Evolutionary conservation across 495 filamentous ascomycete genomes (phyloP), one percentile per base, ranked within the genome.

Genomic region (Penicillium roqueforti): DNA sequence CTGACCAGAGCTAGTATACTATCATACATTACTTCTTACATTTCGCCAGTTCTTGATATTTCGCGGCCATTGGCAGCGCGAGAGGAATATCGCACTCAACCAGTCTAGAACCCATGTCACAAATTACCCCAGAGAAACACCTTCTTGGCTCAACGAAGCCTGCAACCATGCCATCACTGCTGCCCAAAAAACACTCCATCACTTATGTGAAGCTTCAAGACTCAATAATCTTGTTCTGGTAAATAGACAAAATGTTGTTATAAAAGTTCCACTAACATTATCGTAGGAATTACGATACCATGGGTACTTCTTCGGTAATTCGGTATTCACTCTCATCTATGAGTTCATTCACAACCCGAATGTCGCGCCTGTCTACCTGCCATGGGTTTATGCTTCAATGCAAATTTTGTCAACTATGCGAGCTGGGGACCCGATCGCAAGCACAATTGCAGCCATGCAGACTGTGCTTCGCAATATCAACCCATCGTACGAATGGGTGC

Each of bases 21-120:
- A 76, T 34, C 69, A 69, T 37, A 70, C 63, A 1, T 54, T 74
- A 6, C 67, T 76, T 10, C 58, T 77, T 2, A 77, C 75, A 1
- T 76, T 72, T 47, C 68, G 75, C 0, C 75, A 73, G 7, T 77
- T 77, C 51, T 44, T 77, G 19, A 75, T 77, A 8, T 75, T 76
- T 43, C 67, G 74, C 1, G 74, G 71, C 3, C 67, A 72, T 37
- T 71, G 68, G 69, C 69, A 62, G 14, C 62, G 68, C 6, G 66
- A 69, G 31, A 63, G 58, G 49, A 63, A 67, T 45, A 9, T 56
- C 14, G 40, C 60, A 19, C 51, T 56, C 1, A 51, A 55, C 14
- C 55, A 58, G 2, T 20, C 47, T 1, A 52, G 23, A 18, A 48
- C 18, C 6, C 23, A 25, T 18, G 23, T 32, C 2, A 31, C 48